phyloP scores from a whole-genome alignment of 345 rosid genomes.

The Gossypium ekmanianum region DNA sequence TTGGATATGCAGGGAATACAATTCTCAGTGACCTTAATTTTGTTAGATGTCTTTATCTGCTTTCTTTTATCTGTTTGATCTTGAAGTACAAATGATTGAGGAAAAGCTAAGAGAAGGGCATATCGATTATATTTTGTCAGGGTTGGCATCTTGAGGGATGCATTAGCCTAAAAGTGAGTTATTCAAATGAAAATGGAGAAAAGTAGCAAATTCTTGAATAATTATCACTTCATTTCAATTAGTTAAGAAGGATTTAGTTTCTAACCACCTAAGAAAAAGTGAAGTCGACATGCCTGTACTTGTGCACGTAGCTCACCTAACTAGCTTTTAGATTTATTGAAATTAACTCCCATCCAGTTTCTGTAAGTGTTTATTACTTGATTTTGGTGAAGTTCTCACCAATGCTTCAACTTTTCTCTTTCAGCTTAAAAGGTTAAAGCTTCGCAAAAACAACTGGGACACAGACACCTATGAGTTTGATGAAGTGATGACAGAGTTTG shows the following conservation, averaged over 20 bases:
- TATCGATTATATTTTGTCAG: not conserved
- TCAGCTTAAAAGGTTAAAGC: too few species aligned
- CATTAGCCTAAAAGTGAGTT: constrained; percentile 5
- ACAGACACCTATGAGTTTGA: too few species aligned
- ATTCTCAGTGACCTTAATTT: too few species aligned
- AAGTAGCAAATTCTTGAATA: not conserved
- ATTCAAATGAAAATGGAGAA: not conserved
- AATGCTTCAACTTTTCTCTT: too few species aligned
- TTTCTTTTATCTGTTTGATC: too few species aligned
- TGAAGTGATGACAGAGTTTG: too few species aligned
- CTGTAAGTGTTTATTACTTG: too few species aligned
- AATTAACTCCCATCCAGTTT: not conserved
- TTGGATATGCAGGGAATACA: too few species aligned
- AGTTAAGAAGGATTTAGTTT: constrained; percentile 7
- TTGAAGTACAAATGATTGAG: not conserved
- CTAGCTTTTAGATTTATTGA: not conserved
- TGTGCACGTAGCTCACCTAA: not conserved
- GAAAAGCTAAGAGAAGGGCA: not conserved
- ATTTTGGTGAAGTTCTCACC: too few species aligned
- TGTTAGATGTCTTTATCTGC: too few species aligned
- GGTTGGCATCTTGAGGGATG: constrained; percentile 2
- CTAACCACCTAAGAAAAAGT: not conserved
- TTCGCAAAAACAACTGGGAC: too few species aligned
- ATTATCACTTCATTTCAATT: not conserved
- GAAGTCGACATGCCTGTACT: not conserved